Evolutionary conservation across 805 yeast genomes (phyloP), one percentile per base, ranked within the genome.

Genomic region (Yarrowia phangngaensis): DNA sequence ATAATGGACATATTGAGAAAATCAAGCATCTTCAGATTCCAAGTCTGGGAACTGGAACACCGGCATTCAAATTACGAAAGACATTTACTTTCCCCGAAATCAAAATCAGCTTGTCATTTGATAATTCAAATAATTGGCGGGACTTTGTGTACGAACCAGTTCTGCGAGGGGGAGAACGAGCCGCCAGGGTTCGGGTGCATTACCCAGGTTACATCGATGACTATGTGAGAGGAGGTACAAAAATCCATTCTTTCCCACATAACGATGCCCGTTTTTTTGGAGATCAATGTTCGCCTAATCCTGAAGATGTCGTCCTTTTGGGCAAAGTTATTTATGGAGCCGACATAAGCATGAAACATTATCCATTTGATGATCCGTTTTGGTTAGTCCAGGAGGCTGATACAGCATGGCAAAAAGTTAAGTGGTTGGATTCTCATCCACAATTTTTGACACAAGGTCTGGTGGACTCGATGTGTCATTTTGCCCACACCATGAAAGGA

Each of bases 361-460:
- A 38, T 9, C 45, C 45, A 6, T 38, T 38, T 19, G 32, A 38
- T 6, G 32, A 38, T 15, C 13, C 23, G 3, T 5, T n/a, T 6
- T 38, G 31, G 32, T 17, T 38, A 6, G 19, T 20, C 19, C 23
- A 38, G 19, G 29, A 38, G 17, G 45, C 45, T 3, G 45, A 31
- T 17, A 17, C 32, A 3, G 45, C 45, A n/a, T 38, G 45, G 45
- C 24, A 38, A 11, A 26, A 24, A 28, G 45, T 38, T 14, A 38
- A 38, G 32, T 38, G 24, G 24, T 38, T 13, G 13, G 45, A 38
- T 19, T 4, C 11, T 11, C 16, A 17, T 1, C 32, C 32, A 0
- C 17, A 17, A 14, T 19, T 27, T 4, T 14, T 26, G 13, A 12
- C 26, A 12, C 17, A 19, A 13, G 32, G 32, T 5, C 17, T 38